These are phyloP conservation scores for Jaapia argillacea DNA, from an alignment of 768 basidiomycete genomes.

Conservation along the genomic window DNA sequence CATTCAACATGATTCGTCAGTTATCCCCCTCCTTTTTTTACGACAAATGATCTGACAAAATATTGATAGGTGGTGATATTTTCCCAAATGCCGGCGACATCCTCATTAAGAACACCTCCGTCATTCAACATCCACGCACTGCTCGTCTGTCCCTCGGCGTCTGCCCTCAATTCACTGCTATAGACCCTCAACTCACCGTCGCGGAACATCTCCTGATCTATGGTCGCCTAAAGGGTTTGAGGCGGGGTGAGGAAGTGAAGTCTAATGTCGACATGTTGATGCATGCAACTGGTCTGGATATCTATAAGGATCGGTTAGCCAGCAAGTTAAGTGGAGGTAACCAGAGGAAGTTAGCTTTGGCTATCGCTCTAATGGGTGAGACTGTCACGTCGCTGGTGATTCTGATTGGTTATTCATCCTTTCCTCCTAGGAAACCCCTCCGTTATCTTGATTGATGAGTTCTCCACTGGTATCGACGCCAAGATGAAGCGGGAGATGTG, in stretches of 20 bases:
- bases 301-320: constrained; percentile 62
- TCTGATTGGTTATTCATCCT: background rate
- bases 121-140: constrained; percentile 48
- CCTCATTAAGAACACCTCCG: constrained; percentile 54
- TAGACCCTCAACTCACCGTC: constrained; percentile 69
- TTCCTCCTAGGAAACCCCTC: constrained; percentile 51
- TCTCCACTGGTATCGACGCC: constrained; percentile 75
- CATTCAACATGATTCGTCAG: constrained; percentile 73
- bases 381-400: background rate
- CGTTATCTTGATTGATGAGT: constrained; percentile 75
- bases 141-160: constrained; percentile 69
- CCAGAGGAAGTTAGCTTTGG: constrained; percentile 65
- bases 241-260: constrained; percentile 34
- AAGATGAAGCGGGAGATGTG: constrained; percentile 83
- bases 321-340: constrained; percentile 74
- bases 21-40: constrained; percentile 4
- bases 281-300: constrained; percentile 41
- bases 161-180: constrained; percentile 80
- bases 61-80: constrained; percentile 50
- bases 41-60: background rate
- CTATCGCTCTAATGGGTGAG: constrained; percentile 64
- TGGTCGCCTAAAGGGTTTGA: constrained; percentile 63
- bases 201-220: constrained; percentile 68
- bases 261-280: constrained; percentile 49
- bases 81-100: constrained; percentile 62